Evolutionary conservation across 176 grass and related monocot genomes (phyloP).

Genomic region (Hordeum marinum): DNA sequence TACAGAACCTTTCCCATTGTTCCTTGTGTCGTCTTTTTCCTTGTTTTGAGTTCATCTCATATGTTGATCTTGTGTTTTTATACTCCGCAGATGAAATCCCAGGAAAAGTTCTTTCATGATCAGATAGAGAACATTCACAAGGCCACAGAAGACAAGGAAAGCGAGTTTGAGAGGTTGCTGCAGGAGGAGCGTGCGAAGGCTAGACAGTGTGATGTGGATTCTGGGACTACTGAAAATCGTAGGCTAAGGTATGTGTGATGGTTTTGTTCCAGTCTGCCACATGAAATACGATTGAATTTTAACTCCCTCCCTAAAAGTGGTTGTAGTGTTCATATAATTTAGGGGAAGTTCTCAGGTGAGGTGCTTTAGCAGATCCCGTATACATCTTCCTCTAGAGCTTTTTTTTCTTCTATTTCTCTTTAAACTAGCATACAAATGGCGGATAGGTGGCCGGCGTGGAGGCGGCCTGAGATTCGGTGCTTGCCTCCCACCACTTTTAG

Average conservation of each 20-base stretch:
- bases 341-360: too few species aligned
- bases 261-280: too few species aligned
- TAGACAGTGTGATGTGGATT: constrained; percentile 48
- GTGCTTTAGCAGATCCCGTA: too few species aligned
- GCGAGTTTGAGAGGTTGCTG: constrained; percentile 55
- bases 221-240: constrained; percentile 54
- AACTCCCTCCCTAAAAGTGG: too few species aligned
- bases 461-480: too few species aligned
- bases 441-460: too few species aligned
- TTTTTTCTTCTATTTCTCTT: too few species aligned
- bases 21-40: background rate
- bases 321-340: too few species aligned
- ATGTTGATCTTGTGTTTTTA: constrained; percentile 15
- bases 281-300: too few species aligned
- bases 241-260: constrained; percentile 37
- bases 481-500: too few species aligned
- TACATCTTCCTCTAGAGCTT: too few species aligned
- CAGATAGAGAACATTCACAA: constrained; percentile 77
- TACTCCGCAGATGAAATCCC: constrained; percentile 68
- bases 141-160: constrained; percentile 67
- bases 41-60: constrained; percentile 5
- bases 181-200: constrained; percentile 69
- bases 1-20: background rate
- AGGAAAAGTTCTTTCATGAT: constrained; percentile 76
- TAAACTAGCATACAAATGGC: too few species aligned